These are phyloP conservation scores for Yamadazyma diddensiae DNA, from an alignment of 1,139 yeast genomes.

Conservation along the genomic window DNA sequence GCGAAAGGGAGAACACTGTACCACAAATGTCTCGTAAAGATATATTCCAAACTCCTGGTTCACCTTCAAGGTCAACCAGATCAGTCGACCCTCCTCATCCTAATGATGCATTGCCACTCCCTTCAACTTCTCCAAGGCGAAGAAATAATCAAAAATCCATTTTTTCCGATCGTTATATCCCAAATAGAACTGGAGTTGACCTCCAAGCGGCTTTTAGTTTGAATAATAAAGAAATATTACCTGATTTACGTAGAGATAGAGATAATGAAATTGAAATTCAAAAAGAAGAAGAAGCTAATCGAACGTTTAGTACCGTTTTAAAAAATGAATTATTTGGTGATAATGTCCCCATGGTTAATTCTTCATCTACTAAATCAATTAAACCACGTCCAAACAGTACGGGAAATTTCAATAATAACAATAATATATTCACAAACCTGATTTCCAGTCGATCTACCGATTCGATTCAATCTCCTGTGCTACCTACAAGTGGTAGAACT, in stretches of 20 bases:
- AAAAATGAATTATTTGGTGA: constrained; percentile 93
- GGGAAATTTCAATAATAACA: constrained; percentile 15
- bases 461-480: constrained; percentile 11
- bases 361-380: constrained; percentile 6
- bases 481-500: constrained; percentile 16
- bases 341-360: constrained; percentile 58
- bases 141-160: constrained; percentile 39
- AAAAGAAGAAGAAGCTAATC: constrained; percentile 78
- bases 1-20: background rate
- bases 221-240: constrained; percentile 44
- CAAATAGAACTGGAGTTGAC: constrained; percentile 80
- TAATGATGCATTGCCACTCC: constrained; percentile 21
- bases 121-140: constrained; percentile 39
- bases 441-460: constrained; percentile 13
- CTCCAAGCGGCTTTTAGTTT: constrained; percentile 83
- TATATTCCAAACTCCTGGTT: constrained; percentile 35
- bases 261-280: constrained; percentile 67
- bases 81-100: constrained; percentile 32
- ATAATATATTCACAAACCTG: constrained; percentile 8
- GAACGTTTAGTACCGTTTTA: constrained; percentile 80
- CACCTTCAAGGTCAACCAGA: constrained; percentile 41
- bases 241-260: constrained; percentile 31
- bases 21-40: constrained; percentile 12
- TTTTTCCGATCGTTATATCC: constrained; percentile 84
- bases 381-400: constrained; percentile 23